Percentiles rank a stretch among this genome's conserved stretches.
Evolutionary conservation across 176 grass and related monocot genomes (phyloP).

Genomic region (Saccharum officinarum): DNA sequence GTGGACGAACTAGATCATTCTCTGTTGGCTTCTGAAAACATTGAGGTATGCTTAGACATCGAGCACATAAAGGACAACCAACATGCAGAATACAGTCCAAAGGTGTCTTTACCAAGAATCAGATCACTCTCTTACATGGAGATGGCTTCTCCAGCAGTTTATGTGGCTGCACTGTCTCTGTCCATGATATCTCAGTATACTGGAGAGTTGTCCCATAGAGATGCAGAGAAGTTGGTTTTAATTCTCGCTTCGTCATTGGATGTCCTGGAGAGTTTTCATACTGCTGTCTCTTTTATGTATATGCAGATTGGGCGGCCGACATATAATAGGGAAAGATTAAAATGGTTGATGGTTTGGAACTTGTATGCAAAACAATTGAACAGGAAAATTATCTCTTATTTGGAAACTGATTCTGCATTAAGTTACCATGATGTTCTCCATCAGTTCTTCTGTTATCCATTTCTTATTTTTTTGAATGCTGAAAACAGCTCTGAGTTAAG

Average conservation of each 20-base stretch:
- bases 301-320: conserved; percentile 13
- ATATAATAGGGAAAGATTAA: conserved; percentile 16
- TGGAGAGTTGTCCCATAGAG: conserved; percentile 23
- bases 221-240: conserved; percentile 33
- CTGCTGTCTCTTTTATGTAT: conserved; percentile 48
- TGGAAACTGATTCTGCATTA: background rate
- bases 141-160: conserved; percentile 61
- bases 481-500: conserved; percentile 5
- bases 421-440: conserved; percentile 18
- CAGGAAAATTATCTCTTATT: conserved; percentile 1
- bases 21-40: conserved; percentile 39
- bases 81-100: conserved; percentile 23
- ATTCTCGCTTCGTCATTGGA: conserved; percentile 15
- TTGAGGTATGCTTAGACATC: conserved; percentile 45
- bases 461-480: conserved; percentile 25
- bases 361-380: conserved; percentile 37
- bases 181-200: conserved; percentile 45
- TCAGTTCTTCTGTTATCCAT: conserved; percentile 60
- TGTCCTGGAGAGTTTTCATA: conserved; percentile 23
- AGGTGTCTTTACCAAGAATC: conserved; percentile 29
- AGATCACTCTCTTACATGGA: conserved; percentile 37
- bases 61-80: conserved; percentile 42
- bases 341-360: conserved; percentile 54
- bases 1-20: conserved; percentile 51
- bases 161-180: conserved; percentile 38